A percentile compares a stretch with the other conserved stretches of the same genome.
Conservation (phyloP, 2,329 filamentous ascomycete genomes). For the Lecanicillium sp. region DNA sequence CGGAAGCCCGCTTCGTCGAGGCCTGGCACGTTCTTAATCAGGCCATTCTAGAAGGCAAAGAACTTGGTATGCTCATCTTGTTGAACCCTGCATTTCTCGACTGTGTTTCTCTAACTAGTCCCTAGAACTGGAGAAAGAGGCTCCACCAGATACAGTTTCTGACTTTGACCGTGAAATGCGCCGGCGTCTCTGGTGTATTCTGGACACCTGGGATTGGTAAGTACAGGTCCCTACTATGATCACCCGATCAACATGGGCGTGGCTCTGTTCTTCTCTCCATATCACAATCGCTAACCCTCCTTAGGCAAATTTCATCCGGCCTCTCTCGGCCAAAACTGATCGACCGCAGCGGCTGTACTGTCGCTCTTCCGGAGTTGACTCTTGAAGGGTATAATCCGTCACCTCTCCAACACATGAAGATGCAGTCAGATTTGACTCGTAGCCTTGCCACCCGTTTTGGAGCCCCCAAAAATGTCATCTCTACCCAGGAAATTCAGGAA, state of each 20-base stretch:
- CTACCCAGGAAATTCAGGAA: slow-evolving; percentile 17
- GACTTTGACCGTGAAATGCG: slow-evolving; percentile 23
- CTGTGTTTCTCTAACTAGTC: slow-evolving; percentile 7
- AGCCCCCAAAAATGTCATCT: slow-evolving; percentile 17
- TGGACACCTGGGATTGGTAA: slow-evolving; percentile 26
- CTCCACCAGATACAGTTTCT: slow-evolving; percentile 11
- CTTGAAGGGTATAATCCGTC: slow-evolving; percentile 23
- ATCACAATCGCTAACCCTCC: neutral
- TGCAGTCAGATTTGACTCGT: slow-evolving; percentile 18
- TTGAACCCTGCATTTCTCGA: neutral
- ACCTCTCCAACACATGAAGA: slow-evolving; percentile 23
- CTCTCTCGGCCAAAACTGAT: slow-evolving; percentile 25
- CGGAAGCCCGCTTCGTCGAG: slow-evolving; percentile 21
- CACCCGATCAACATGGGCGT: neutral
- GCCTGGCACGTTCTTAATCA: slow-evolving; percentile 22
- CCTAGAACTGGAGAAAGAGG: slow-evolving; percentile 17
- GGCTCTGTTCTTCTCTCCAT: slow-evolving; percentile 1
- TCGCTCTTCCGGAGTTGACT: slow-evolving; percentile 21
- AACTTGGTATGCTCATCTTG: slow-evolving; percentile 15
- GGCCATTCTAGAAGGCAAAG: slow-evolving; percentile 21
- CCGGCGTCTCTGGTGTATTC: slow-evolving; percentile 22
- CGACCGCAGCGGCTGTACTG: slow-evolving; percentile 23
- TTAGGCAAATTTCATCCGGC: slow-evolving; percentile 25
- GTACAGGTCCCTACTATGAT: slow-evolving; percentile 1
- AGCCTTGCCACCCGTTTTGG: slow-evolving; percentile 16